A percentile compares a stretch with the other conserved stretches of the same genome.
Conservation (phyloP, 345 rosid species). For the Psidium friedrichsthalianum region DNA sequence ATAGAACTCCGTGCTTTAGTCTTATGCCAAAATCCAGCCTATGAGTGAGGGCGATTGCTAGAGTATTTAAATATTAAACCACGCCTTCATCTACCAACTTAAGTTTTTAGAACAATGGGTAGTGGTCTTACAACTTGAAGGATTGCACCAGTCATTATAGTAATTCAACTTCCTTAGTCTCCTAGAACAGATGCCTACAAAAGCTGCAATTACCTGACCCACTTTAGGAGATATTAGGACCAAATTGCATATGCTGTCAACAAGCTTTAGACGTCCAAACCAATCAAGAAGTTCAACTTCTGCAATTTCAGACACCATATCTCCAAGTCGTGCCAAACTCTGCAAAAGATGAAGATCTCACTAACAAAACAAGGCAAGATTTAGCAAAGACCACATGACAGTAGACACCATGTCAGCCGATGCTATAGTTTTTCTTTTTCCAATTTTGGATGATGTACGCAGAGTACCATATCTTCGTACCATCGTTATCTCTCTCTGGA, state of each 20-base stretch:
- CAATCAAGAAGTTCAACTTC: conserved; percentile 74
- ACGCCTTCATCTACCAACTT: neutral
- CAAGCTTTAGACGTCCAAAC: conserved; percentile 69
- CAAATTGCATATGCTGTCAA: conserved; percentile 65
- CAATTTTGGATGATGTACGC: neutral
- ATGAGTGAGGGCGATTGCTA: neutral
- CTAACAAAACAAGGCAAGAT: neutral
- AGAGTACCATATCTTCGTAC: neutral
- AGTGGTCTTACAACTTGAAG: neutral
- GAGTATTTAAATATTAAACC: neutral
- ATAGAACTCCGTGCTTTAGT: neutral
- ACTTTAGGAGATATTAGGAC: conserved; percentile 57
- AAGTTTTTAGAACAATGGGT: neutral
- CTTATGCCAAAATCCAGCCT: neutral
- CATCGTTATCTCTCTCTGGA: neutral
- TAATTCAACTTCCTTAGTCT: neutral
- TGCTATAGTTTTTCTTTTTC: neutral
- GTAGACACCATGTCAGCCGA: neutral
- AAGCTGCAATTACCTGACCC: conserved; percentile 51
- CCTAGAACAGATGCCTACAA: neutral
- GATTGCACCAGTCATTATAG: neutral
- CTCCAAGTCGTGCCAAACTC: conserved; percentile 47
- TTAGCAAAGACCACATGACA: neutral
- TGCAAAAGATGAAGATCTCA: conserved; percentile 14
- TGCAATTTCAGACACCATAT: conserved; percentile 52